Conservation (phyloP, 2,329 filamentous ascomycete genomes). For the Fusarium guadeloupense region DNA sequence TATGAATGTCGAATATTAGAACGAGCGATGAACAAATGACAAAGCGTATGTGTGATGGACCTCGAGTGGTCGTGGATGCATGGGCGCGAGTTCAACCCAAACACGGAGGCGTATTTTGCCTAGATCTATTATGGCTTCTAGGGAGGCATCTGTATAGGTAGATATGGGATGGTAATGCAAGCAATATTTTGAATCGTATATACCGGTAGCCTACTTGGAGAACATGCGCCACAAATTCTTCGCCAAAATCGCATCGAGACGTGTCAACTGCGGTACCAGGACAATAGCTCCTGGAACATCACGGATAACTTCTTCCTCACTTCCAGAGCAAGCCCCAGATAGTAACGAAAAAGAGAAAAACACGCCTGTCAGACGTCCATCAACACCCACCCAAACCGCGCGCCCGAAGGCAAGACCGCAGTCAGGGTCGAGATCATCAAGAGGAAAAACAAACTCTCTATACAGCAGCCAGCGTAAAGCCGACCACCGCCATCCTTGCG, state of each 20-base stretch:
- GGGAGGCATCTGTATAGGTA: not conserved
- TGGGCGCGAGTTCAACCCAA: too few species aligned
- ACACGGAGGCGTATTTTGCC: not conserved
- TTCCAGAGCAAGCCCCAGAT: slow-evolving; percentile 56
- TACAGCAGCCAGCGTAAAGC: slow-evolving; percentile 62
- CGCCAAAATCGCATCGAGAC: fast-evolving
- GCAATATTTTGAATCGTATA: too few species aligned
- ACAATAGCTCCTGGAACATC: not conserved
- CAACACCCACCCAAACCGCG: slow-evolving; percentile 80
- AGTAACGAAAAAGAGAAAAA: slow-evolving; percentile 65
- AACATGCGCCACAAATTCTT: too few species aligned
- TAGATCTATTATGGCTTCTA: not conserved
- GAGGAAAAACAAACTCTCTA: slow-evolving; percentile 77
- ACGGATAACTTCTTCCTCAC: slow-evolving; percentile 59
- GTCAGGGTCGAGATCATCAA: slow-evolving; percentile 91
- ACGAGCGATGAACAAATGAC: not conserved
- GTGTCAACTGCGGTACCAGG: fast-evolving
- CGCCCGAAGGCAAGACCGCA: slow-evolving; percentile 79
- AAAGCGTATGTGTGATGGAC: not conserved
- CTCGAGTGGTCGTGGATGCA: not conserved
- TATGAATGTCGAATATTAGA: not conserved
- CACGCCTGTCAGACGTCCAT: slow-evolving; percentile 87
- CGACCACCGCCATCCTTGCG: slow-evolving; percentile 64
- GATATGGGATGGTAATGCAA: not conserved
- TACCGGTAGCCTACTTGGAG: too few species aligned